Evolutionary conservation across 1,284 basidiomycete species (phyloP).

Genomic region (Chondrostereum purpureum): DNA sequence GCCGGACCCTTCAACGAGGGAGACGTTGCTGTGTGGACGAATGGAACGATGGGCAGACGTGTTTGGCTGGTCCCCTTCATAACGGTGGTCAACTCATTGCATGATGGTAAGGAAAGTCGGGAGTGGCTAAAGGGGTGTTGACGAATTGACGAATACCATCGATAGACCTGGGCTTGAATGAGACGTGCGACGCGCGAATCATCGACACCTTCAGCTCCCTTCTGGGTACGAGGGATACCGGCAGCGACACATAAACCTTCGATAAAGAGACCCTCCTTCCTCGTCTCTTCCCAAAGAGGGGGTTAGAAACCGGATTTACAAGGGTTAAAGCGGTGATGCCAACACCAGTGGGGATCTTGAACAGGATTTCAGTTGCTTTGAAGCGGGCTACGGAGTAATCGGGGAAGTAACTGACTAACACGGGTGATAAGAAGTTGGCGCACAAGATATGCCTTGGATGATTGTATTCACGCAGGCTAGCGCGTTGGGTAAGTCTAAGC

Average conservation of each 20-base stretch:
- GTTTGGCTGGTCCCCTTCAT: slow-evolving; percentile 97
- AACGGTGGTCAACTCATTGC: slow-evolving; percentile 98
- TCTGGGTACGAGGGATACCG: slow-evolving; percentile 89
- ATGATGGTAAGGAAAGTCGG: slow-evolving; percentile 97
- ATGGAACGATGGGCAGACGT: slow-evolving; percentile 87
- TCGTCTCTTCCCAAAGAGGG: slow-evolving; percentile 97
- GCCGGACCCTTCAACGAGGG: slow-evolving; percentile 92
- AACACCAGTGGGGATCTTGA: slow-evolving; percentile 76
- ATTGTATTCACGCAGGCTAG: too few relatives aligned
- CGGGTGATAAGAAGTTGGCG: too few relatives aligned
- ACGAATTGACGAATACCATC: slow-evolving; percentile 97
- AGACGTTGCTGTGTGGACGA: slow-evolving; percentile 84
- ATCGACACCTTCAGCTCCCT: slow-evolving; percentile 88
- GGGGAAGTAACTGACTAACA: too few relatives aligned
- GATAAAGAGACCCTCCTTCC: slow-evolving; percentile 88
- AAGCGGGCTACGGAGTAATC: too few relatives aligned
- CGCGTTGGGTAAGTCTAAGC: too few relatives aligned
- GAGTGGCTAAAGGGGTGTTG: slow-evolving; percentile 91
- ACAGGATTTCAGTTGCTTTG: slow-evolving; percentile 87
- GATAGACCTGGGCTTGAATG: slow-evolving; percentile 96
- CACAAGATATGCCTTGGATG: too few relatives aligned
- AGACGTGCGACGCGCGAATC: slow-evolving; percentile 86
- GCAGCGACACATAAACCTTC: slow-evolving; percentile 99
- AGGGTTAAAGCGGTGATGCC: slow-evolving; percentile 97
- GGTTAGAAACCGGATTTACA: slow-evolving; percentile 96